These are phyloP conservation scores for Panicum virgatum DNA, from an alignment of 202 grass and related monocot genomes.

Conservation along the genomic window DNA sequence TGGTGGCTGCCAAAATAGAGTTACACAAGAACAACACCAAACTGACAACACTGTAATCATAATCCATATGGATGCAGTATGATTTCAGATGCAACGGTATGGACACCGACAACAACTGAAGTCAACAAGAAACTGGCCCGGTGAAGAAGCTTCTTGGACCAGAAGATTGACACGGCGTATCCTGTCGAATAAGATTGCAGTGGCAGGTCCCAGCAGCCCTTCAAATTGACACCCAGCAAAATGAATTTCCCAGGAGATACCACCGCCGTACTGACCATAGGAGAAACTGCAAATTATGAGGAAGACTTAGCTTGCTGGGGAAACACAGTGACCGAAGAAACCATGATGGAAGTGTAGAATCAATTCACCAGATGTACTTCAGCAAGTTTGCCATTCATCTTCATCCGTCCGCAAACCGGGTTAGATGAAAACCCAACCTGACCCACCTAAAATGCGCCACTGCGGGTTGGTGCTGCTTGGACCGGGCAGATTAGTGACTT, in stretches of 20 bases:
- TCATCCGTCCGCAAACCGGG: background rate
- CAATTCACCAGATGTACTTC: background rate
- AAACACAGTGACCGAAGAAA: background rate
- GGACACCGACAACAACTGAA: background rate
- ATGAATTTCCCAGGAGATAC: background rate
- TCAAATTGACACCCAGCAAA: background rate
- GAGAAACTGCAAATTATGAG: background rate
- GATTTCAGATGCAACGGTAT: background rate
- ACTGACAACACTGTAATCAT: background rate
- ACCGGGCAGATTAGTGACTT: background rate
- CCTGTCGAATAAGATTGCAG: background rate
- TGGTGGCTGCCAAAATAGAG: background rate
- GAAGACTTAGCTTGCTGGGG: background rate
- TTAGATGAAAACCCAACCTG: constrained; percentile 14
- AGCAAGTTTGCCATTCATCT: background rate
- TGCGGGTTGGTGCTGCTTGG: background rate
- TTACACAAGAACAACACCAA: background rate
- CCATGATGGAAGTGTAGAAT: background rate
- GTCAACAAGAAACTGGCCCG: background rate
- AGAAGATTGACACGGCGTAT: background rate
- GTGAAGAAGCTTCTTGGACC: background rate
- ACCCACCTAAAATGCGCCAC: background rate
- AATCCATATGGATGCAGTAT: background rate
- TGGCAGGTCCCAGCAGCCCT: background rate
- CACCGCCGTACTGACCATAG: background rate